Evolutionary conservation across 805 yeast genomes (phyloP), one percentile per base, ranked within the genome.

Genomic region (Saccharomycopsis olivae): DNA sequence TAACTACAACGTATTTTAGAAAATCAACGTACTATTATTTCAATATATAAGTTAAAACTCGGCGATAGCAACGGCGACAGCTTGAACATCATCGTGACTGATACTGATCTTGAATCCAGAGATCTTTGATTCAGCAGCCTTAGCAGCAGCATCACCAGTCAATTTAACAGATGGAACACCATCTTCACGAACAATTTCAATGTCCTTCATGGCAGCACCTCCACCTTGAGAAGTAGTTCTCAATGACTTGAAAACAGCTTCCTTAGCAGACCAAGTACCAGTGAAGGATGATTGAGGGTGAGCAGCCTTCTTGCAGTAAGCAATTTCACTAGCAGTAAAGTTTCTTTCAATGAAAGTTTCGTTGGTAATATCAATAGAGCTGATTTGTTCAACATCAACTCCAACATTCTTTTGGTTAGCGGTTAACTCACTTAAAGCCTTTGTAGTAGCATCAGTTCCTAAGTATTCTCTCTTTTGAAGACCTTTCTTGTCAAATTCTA

Each of bases 231-330:
- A 77, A 55, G 73, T 72, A 47, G 85, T 94, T 47, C 92, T 88
- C 56, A 92, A 69, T 15, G 95, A 84, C 68, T 92, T 92, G 78
- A 92, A 92, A 27, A 88, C 96, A 32, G 99, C 98, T 67, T 92
- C 99, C 66, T 92, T 92, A 33, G 98, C 98, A 23, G 96, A 85
- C 99, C 99, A 92, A 33, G 94, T 82, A 35, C 99, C 99, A 20
- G 98, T 87, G 62, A 73, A 92, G 3, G 96, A 85, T 11, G 97
- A 85, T 55, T 76, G 82, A 38, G 92, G 84, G 49, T 71, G 70
- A 32, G 96, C 69, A 24, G 96, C 76, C 25, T 66, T 56, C 45
- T 61, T 51, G 61, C 96, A 87, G 69, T 92, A 92, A 27, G 65
- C 67, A 50, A 79, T 78, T 68, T 92, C 99, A 14, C 62, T 66